Percentiles rank a stretch among this genome's conserved stretches.
Evolutionary conservation across 2,329 filamentous ascomycete genomes (phyloP).

Genomic region (Metarhizium robertsii): DNA sequence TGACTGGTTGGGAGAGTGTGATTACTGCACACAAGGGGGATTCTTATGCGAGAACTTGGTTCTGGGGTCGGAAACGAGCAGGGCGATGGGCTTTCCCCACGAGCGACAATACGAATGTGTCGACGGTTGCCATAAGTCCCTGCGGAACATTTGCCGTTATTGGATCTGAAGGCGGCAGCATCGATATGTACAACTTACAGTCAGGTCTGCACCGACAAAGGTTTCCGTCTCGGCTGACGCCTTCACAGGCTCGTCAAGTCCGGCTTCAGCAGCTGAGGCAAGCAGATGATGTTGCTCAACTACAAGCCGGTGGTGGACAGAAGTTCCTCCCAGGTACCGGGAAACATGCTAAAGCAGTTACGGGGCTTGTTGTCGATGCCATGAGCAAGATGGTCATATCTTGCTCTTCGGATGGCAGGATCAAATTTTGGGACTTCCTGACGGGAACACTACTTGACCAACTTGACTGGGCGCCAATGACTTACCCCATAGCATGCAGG

Average conservation of each 20-base stretch:
- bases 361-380: slow-evolving; percentile 80
- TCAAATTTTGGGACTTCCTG: slow-evolving; percentile 97
- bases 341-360: slow-evolving; percentile 73
- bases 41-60: slow-evolving; percentile 84
- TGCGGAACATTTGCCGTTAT: slow-evolving; percentile 92
- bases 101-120: slow-evolving; percentile 71
- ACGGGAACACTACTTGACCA: slow-evolving; percentile 71
- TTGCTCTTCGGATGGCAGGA: slow-evolving; percentile 79
- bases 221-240: slow-evolving; percentile 73
- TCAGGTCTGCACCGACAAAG: slow-evolving; percentile 81
- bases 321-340: slow-evolving; percentile 46
- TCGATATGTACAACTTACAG: slow-evolving; percentile 96
- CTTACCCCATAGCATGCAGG: slow-evolving; percentile 63
- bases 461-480: slow-evolving; percentile 71
- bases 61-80: slow-evolving; percentile 90
- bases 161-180: slow-evolving; percentile 70
- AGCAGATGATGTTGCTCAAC: slow-evolving; percentile 46
- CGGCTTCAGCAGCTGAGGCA: slow-evolving; percentile 55
- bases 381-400: slow-evolving; percentile 81
- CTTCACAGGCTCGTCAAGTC: slow-evolving; percentile 67
- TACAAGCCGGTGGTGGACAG: slow-evolving; percentile 35
- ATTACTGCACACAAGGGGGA: slow-evolving; percentile 87
- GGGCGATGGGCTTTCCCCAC: slow-evolving; percentile 91
- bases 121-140: slow-evolving; percentile 77
- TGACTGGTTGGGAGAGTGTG: slow-evolving; percentile 94